These are phyloP conservation scores for Fusarium coicis DNA, from an alignment of 2,329 filamentous ascomycete genomes.

Conservation along the genomic window DNA sequence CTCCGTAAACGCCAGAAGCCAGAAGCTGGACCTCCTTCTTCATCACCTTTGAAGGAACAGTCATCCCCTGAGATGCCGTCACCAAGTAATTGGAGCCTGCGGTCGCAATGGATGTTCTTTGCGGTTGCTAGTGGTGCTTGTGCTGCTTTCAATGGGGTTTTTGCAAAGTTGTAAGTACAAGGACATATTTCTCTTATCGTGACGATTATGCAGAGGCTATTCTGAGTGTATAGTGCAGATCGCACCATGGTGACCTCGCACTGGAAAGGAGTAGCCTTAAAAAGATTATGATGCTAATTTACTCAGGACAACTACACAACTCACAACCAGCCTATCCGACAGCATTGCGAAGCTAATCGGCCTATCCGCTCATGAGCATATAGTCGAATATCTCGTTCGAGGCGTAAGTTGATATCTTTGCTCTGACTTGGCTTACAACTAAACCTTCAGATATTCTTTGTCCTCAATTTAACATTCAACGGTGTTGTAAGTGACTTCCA, in stretches of 20 bases:
- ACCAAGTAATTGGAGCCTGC: slow-evolving; percentile 46
- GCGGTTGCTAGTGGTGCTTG: slow-evolving; percentile 80
- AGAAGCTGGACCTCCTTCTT: neutral
- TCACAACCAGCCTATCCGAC: slow-evolving; percentile 61
- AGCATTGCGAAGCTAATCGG: slow-evolving; percentile 58
- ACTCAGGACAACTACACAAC: slow-evolving; percentile 64
- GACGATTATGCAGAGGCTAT: neutral
- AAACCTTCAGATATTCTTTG: slow-evolving; percentile 72
- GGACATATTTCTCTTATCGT: neutral
- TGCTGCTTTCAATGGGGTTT: slow-evolving; percentile 83
- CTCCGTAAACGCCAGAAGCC: slow-evolving; percentile 44
- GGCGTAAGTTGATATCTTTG: slow-evolving; percentile 52
- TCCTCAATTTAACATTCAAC: slow-evolving; percentile 79
- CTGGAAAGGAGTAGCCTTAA: neutral
- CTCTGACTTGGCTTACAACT: slow-evolving; percentile 6
- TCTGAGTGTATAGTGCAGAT: neutral
- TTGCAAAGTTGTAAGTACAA: slow-evolving; percentile 78
- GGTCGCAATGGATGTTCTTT: slow-evolving; percentile 70
- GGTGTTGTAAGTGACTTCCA: slow-evolving; percentile 63
- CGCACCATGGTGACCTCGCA: too few relatives aligned
- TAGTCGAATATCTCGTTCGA: slow-evolving; percentile 61
- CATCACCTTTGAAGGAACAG: neutral
- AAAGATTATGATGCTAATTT: neutral
- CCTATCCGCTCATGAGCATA: slow-evolving; percentile 52
- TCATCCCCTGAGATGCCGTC: slow-evolving; percentile 17